Percentiles rank a stretch among this genome's conserved stretches.
Evolutionary conservation across 2,329 filamentous ascomycete species (phyloP).

Genomic region (Aspergillus pseudonomiae): DNA sequence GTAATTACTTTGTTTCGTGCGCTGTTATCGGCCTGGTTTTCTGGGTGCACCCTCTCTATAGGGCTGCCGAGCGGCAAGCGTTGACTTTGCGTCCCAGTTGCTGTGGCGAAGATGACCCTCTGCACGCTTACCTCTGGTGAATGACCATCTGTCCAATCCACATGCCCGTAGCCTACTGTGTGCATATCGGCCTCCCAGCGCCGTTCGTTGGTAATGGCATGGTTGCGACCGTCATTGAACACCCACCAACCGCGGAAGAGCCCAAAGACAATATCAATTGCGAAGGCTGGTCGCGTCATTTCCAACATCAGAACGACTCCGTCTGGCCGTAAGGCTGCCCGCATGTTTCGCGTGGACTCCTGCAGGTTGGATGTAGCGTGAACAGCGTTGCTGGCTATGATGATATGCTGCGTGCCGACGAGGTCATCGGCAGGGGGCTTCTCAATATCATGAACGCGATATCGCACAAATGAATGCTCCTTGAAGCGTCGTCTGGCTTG

Average conservation of each 20-base stretch:
- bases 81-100: slow-evolving; percentile 17
- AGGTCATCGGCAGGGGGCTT: slow-evolving; percentile 26
- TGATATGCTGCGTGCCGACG: slow-evolving; percentile 31
- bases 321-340: slow-evolving; percentile 29
- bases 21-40: neutral
- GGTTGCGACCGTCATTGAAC: slow-evolving; percentile 40
- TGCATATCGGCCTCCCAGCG: slow-evolving; percentile 33
- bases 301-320: slow-evolving; percentile 38
- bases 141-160: slow-evolving; percentile 38
- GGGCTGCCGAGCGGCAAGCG: slow-evolving; percentile 13
- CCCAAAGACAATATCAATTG: slow-evolving; percentile 39
- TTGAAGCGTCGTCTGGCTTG: slow-evolving; percentile 36
- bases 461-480: slow-evolving; percentile 30
- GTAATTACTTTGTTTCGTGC: slow-evolving; percentile 22
- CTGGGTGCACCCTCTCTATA: neutral
- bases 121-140: slow-evolving; percentile 28
- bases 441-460: slow-evolving; percentile 34
- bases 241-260: slow-evolving; percentile 44
- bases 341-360: slow-evolving; percentile 29
- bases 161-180: slow-evolving; percentile 34
- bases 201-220: slow-evolving; percentile 28
- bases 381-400: slow-evolving; percentile 40
- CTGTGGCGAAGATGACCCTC: slow-evolving; percentile 29
- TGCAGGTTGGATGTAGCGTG: slow-evolving; percentile 39
- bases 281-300: slow-evolving; percentile 32